Evolutionary conservation across 2,329 filamentous ascomycete genomes (phyloP), one percentile per base, ranked within the genome.

Genomic region (Pseudogymnoascus pannorum): DNA sequence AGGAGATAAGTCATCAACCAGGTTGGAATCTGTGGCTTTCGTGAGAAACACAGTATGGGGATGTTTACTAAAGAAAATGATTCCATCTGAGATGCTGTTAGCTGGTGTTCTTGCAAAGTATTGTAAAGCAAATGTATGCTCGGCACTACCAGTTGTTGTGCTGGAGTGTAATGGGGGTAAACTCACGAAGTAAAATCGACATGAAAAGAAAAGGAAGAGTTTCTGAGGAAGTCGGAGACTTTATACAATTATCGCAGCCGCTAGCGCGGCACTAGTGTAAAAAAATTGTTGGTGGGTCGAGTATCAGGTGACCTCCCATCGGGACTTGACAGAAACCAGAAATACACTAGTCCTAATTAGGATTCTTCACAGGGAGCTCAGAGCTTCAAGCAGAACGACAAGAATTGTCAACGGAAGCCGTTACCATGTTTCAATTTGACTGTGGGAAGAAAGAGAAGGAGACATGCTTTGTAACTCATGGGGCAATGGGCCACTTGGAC

Each of bases 31-130:
- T 93, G 88, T 91, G 85, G 89, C 92, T 96, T 82, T 82, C 88
- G 84, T 92, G 83, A 85, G 86, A 85, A 93, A 88, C 86, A 91
- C 88, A 94, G 89, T 91, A 86, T 58, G 83, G 82, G 83, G 88
- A 92, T 86, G 86, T 90, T 83, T 87, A 92, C 91, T 96, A 92
- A 92, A 96, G 89, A 96, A 95, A 90, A 58, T 91, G 90, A 93
- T 93, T 92, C 89, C 91, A 68, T 68, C 57, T 58, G 57, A 16
- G 18, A 31, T 40, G 57, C 57, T 58, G 74, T 9, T 66, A 66
- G 11, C 54, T 69, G 36, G 61, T 61, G 4, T 69, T 64, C 57
- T 29, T 29, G 26, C 7, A 29, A 29, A 29, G 44, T 29, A 51
- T 54, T 54, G 20, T 24, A 4, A 44, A 44, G 40, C 40, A 44